Conservation (phyloP, 2,329 filamentous ascomycete genomes). For the Drechslerella dactyloides region DNA sequence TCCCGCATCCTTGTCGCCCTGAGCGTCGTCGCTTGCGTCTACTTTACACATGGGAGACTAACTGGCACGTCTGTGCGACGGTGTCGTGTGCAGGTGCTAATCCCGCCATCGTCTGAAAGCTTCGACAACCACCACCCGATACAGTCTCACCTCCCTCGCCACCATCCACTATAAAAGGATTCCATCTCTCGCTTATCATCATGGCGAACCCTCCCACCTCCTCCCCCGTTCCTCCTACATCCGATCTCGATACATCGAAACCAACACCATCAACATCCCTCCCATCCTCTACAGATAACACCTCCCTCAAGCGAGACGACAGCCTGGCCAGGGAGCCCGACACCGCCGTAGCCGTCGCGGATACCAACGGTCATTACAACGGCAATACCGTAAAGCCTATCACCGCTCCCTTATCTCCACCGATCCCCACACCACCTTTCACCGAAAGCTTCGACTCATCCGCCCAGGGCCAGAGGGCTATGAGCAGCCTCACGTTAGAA, state of each 20-base stretch:
- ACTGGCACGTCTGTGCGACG: neutral
- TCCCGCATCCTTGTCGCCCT: neutral
- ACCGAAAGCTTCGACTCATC: conserved; percentile 56
- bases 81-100: conserved; percentile 48
- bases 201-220: conserved; percentile 45
- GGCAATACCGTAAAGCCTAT: conserved; percentile 51
- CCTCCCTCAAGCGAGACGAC: conserved; percentile 15
- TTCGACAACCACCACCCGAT: neutral
- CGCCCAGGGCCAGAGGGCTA: conserved; percentile 49
- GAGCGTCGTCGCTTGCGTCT: neutral
- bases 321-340: conserved; percentile 29
- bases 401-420: conserved; percentile 54
- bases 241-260: conserved; percentile 30
- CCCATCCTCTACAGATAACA: conserved; percentile 10
- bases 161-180: neutral
- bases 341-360: conserved; percentile 26
- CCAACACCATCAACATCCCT: conserved; percentile 19
- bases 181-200: conserved; percentile 9
- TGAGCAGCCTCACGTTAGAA: conserved; percentile 54
- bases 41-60: conserved; percentile 2
- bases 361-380: conserved; percentile 22
- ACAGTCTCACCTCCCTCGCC: conserved; percentile 17
- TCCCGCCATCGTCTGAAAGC: neutral
- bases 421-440: conserved; percentile 54
- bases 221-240: conserved; percentile 20